Evolutionary conservation across 345 rosid species (phyloP).

Genomic region (Lagerstroemia speciosa): DNA sequence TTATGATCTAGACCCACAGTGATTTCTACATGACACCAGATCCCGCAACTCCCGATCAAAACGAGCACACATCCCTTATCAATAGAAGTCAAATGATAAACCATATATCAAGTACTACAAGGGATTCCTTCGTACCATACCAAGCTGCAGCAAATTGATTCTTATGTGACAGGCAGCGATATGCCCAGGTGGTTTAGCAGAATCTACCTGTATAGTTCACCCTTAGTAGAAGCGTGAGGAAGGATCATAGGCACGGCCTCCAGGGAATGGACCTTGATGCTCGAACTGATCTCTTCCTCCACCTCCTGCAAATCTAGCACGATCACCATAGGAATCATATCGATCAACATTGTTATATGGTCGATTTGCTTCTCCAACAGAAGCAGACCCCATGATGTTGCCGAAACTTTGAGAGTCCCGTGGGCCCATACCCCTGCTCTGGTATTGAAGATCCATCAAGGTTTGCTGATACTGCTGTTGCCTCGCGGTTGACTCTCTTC

Average conservation of each 20-base stretch:
- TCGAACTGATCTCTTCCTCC: constrained; percentile 57
- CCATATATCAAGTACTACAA: neutral
- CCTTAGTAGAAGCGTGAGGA: constrained; percentile 43
- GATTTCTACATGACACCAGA: neutral
- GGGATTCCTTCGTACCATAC: neutral
- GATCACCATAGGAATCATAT: constrained; percentile 51
- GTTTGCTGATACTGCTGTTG: constrained; percentile 56
- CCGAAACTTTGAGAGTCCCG: constrained; percentile 40
- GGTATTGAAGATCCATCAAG: constrained; percentile 29
- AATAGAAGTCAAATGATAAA: neutral
- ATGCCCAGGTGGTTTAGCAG: neutral
- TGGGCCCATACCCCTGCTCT: constrained; percentile 26
- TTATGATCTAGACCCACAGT: neutral
- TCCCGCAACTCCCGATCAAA: neutral
- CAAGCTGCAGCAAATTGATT: neutral
- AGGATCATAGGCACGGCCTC: constrained; percentile 50
- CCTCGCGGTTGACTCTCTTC: constrained; percentile 50
- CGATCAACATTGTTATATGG: constrained; percentile 36
- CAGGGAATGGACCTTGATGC: constrained; percentile 51
- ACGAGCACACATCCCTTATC: neutral
- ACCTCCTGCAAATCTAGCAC: constrained; percentile 38
- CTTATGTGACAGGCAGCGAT: neutral
- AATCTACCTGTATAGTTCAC: neutral
- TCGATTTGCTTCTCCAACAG: constrained; percentile 41
- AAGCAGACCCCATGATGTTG: constrained; percentile 25